These are phyloP conservation scores for Monilinia fructicola DNA, from an alignment of 2,329 filamentous ascomycete genomes.

Conservation along the genomic window DNA sequence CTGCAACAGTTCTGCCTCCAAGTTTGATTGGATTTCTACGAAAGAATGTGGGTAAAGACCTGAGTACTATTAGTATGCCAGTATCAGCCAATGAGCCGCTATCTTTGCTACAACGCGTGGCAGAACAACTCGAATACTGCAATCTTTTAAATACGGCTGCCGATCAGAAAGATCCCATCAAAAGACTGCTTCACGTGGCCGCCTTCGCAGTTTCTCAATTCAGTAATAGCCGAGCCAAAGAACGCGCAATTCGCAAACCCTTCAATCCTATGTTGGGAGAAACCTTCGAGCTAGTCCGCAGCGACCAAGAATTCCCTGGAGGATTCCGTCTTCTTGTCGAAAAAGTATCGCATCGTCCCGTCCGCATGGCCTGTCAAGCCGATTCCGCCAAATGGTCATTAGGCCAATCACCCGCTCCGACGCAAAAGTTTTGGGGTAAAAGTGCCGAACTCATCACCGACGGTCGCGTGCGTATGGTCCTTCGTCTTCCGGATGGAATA, in stretches of 20 bases:
- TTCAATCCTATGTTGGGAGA: conserved; percentile 97
- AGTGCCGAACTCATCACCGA: conserved; percentile 92
- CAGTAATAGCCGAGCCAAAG: conserved; percentile 77
- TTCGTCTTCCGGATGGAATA: conserved; percentile 63
- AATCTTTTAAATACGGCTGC: conserved; percentile 76
- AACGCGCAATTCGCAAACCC: conserved; percentile 90
- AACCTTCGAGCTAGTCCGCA: conserved; percentile 87
- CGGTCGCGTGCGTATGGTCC: conserved; percentile 74
- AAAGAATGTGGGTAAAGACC: conserved; percentile 97
- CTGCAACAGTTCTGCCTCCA: conserved; percentile 76
- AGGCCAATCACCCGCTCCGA: conserved; percentile 80
- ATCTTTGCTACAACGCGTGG: conserved; percentile 81
- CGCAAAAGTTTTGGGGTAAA: conserved; percentile 99
- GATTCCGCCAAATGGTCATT: conserved; percentile 85
- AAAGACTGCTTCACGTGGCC: conserved; percentile 79
- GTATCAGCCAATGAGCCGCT: conserved; percentile 93
- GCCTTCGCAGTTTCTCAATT: conserved; percentile 90
- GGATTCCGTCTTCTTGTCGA: conserved; percentile 92
- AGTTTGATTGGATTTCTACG: conserved; percentile 91
- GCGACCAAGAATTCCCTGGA: conserved; percentile 67
- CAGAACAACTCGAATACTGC: conserved; percentile 90
- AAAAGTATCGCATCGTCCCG: conserved; percentile 90
- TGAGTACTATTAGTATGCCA: conserved; percentile 96
- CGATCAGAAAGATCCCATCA: conserved; percentile 56
- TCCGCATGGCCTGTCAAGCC: conserved; percentile 89